These are phyloP conservation scores for Trypanosoma cruzi DNA, from an alignment of 208 protist genomes.

Conservation along the genomic window DNA sequence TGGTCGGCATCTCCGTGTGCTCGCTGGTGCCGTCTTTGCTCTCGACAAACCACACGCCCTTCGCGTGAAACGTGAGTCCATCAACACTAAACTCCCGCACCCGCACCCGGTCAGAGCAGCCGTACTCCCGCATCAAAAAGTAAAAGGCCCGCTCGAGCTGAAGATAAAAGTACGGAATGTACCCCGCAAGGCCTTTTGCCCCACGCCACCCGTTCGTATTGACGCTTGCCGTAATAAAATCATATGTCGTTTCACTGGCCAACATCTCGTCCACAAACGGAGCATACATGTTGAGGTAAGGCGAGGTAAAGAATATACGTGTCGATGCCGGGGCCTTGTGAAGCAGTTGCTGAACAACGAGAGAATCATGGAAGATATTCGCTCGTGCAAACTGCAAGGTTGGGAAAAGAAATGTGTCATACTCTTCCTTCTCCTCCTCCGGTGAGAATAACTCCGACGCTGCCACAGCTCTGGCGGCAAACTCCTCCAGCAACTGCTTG, in stretches of 20 bases:
- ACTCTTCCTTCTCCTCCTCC: conserved; percentile 23
- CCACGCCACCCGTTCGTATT: conserved; percentile 79
- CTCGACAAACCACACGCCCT: conserved; percentile 74
- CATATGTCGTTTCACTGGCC: conserved; percentile 24
- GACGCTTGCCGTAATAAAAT: conserved; percentile 78
- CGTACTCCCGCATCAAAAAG: conserved; percentile 59
- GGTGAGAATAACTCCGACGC: conserved; percentile 18
- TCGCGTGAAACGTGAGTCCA: conserved; percentile 84
- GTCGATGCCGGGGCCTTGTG: conserved; percentile 33
- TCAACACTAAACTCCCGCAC: conserved; percentile 67
- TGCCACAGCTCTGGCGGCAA: conserved; percentile 28
- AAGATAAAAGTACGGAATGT: conserved; percentile 84
- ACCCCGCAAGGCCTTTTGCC: conserved; percentile 59
- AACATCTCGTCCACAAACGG: conserved; percentile 63
- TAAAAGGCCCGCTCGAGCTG: conserved; percentile 83
- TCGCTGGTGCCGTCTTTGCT: conserved; percentile 1
- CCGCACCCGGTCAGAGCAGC: conserved; percentile 50
- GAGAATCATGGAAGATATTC: conserved; percentile 67
- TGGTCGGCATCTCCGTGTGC: too few species aligned
- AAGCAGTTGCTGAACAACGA: conserved; percentile 54
- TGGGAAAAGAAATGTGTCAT: conserved; percentile 78
- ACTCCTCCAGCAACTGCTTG: conserved; percentile 36
- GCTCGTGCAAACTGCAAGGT: conserved; percentile 73
- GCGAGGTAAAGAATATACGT: conserved; percentile 73
- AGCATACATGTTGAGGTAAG: conserved; percentile 86